Conservation (phyloP, 495 filamentous ascomycete species). For the Trypethelium eluteriae region DNA sequence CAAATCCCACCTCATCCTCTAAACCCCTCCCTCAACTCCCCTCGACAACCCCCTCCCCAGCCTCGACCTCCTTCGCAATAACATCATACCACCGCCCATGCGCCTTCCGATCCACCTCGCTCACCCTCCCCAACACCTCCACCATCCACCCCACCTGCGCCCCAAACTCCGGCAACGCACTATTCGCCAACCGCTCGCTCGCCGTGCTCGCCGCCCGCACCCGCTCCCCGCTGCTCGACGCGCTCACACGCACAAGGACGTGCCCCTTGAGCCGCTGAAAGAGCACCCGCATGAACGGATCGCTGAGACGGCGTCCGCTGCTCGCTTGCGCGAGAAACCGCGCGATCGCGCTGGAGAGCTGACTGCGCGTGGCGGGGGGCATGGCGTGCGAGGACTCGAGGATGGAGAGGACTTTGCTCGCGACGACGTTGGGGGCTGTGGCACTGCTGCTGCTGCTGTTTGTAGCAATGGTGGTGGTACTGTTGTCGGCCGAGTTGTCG, state of each 20-base stretch:
- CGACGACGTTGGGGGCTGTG: slow-evolving; percentile 33
- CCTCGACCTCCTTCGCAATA: slow-evolving; percentile 41
- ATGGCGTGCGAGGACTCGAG: slow-evolving; percentile 75
- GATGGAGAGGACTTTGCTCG: slow-evolving; percentile 50
- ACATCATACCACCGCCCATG: slow-evolving; percentile 77
- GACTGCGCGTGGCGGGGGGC: slow-evolving; percentile 55
- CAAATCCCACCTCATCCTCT: neutral
- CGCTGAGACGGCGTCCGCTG: slow-evolving; percentile 44
- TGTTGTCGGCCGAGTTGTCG: slow-evolving; percentile 44
- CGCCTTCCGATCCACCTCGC: slow-evolving; percentile 67
- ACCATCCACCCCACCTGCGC: slow-evolving; percentile 71
- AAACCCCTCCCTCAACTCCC: neutral
- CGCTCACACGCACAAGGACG: slow-evolving; percentile 65
- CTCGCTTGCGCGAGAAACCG: slow-evolving; percentile 48
- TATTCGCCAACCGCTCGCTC: slow-evolving; percentile 68
- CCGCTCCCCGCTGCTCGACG: slow-evolving; percentile 69
- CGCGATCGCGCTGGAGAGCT: slow-evolving; percentile 47
- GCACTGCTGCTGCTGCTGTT: slow-evolving; percentile 46
- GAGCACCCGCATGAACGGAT: slow-evolving; percentile 77
- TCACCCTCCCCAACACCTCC: slow-evolving; percentile 67
- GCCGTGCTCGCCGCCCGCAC: slow-evolving; percentile 74
- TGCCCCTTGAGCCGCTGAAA: slow-evolving; percentile 66
- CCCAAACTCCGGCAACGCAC: slow-evolving; percentile 87
- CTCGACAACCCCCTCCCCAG: neutral
- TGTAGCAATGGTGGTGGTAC: no score